Percentiles rank a stretch among this genome's conserved stretches.
Conservation (phyloP, 2,329 filamentous ascomycete species). For the Exophiala alcalophila region DNA sequence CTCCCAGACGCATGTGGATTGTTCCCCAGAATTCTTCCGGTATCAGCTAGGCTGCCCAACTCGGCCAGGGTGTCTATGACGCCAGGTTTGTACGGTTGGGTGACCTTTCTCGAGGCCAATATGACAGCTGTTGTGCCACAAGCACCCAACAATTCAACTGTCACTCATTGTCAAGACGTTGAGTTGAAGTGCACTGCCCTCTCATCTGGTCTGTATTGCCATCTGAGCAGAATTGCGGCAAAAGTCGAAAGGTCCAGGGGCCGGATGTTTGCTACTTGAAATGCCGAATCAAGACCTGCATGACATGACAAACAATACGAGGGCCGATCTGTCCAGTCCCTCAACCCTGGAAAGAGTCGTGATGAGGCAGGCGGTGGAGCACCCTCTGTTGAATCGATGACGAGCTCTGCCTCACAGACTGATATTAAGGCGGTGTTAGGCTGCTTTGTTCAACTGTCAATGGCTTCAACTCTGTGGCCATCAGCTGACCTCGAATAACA, state of each 20-base stretch:
- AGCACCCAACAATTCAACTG: background rate
- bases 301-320: conserved; percentile 18
- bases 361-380: background rate
- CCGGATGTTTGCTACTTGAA: conserved; percentile 21
- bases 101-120: conserved; percentile 21
- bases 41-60: conserved; percentile 4
- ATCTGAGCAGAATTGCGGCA: conserved; percentile 7
- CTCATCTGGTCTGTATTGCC: conserved; percentile 1
- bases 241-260: conserved; percentile 3
- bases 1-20: conserved; percentile 7
- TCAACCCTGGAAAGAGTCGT: no score
- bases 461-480: background rate
- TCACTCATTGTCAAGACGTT: background rate
- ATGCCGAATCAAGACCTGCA: conserved; percentile 15
- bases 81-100: conserved; percentile 8
- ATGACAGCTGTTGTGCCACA: conserved; percentile 29
- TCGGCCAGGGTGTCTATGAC: background rate
- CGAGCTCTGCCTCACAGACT: background rate
- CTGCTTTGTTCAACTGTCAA: background rate
- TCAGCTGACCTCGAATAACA: conserved; percentile 4
- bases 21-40: conserved; percentile 8
- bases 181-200: background rate
- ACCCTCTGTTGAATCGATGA: background rate
- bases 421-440: conserved; percentile 2
- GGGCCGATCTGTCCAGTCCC: conserved; percentile 1